These are phyloP conservation scores for Auriscalpium orientale DNA, from an alignment of 768 basidiomycete genomes.

Conservation along the genomic window DNA sequence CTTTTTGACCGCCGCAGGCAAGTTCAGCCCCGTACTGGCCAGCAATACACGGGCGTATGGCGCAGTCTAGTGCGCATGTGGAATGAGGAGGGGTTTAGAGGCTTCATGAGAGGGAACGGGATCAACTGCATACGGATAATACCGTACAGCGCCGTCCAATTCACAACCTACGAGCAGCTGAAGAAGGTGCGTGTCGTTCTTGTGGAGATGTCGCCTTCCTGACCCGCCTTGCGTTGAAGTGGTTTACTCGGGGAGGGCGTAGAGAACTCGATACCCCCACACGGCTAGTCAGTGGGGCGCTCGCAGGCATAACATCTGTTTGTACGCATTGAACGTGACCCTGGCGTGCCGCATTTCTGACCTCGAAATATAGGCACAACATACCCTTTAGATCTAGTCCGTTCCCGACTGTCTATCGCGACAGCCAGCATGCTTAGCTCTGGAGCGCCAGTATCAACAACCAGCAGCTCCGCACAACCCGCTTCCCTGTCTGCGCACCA, in stretches of 20 bases:
- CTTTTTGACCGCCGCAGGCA: slow-evolving; percentile 45
- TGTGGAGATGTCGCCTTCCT: neutral
- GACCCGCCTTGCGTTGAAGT: slow-evolving; percentile 26
- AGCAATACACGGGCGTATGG: slow-evolving; percentile 81
- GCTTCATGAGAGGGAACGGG: slow-evolving; percentile 90
- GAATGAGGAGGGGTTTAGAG: slow-evolving; percentile 87
- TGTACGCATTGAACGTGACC: slow-evolving; percentile 43
- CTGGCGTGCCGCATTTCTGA: neutral
- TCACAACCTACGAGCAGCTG: slow-evolving; percentile 83
- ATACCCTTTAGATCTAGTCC: slow-evolving; percentile 90
- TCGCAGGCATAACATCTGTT: slow-evolving; percentile 93
- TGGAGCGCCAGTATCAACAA: slow-evolving; percentile 20
- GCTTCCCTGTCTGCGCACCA: slow-evolving; percentile 48
- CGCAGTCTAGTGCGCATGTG: slow-evolving; percentile 82
- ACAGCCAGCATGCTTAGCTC: slow-evolving; percentile 65
- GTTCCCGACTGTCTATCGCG: slow-evolving; percentile 87
- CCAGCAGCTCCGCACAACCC: slow-evolving; percentile 24
- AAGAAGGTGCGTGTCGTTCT: slow-evolving; percentile 55
- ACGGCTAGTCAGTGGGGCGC: slow-evolving; percentile 76
- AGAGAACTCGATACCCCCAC: slow-evolving; percentile 83
- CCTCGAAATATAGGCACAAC: slow-evolving; percentile 50
- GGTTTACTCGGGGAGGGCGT: slow-evolving; percentile 63
- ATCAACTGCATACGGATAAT: slow-evolving; percentile 91
- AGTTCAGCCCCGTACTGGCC: slow-evolving; percentile 68
- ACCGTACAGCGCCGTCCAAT: slow-evolving; percentile 84